Evolutionary conservation across 441 rosid genomes (phyloP).

Genomic region (Hura crepitans): DNA sequence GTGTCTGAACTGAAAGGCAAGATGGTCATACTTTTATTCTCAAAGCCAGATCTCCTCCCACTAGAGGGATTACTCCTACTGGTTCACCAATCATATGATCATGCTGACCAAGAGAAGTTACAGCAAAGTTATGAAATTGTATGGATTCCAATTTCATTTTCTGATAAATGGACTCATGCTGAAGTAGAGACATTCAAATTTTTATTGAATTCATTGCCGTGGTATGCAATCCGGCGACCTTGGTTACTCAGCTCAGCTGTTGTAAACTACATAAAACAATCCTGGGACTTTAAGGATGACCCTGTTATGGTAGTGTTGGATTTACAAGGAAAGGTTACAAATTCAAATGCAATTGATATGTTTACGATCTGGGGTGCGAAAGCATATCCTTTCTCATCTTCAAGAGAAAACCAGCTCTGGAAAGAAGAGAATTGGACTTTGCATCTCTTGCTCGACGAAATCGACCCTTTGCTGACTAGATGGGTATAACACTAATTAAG

Average conservation of each 20-base stretch:
- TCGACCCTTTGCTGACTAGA: constrained; percentile 45
- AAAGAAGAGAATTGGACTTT: constrained; percentile 50
- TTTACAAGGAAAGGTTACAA: constrained; percentile 46
- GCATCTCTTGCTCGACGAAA: constrained; percentile 44
- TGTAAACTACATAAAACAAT: constrained; percentile 43
- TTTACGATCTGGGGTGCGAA: constrained; percentile 63
- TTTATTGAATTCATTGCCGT: constrained; percentile 51
- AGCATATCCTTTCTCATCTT: constrained; percentile 67
- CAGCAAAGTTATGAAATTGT: constrained; percentile 47
- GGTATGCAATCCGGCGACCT: constrained; percentile 61
- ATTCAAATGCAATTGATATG: constrained; percentile 67
- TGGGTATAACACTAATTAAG: constrained; percentile 41
- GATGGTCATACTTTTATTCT: constrained; percentile 52
- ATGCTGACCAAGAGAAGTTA: constrained; percentile 33
- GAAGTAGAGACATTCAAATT: constrained; percentile 42
- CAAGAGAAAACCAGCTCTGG: constrained; percentile 67
- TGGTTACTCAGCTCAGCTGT: constrained; percentile 44
- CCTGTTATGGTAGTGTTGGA: constrained; percentile 61
- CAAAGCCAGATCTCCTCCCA: constrained; percentile 52
- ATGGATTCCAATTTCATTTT: constrained; percentile 58
- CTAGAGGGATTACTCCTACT: constrained; percentile 51
- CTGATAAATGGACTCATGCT: constrained; percentile 48
- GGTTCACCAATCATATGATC: constrained; percentile 53
- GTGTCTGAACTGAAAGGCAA: constrained; percentile 55
- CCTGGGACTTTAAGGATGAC: constrained; percentile 47